phyloP scores from a whole-genome alignment of 129 eudicot species.

The Silybum marianum region DNA sequence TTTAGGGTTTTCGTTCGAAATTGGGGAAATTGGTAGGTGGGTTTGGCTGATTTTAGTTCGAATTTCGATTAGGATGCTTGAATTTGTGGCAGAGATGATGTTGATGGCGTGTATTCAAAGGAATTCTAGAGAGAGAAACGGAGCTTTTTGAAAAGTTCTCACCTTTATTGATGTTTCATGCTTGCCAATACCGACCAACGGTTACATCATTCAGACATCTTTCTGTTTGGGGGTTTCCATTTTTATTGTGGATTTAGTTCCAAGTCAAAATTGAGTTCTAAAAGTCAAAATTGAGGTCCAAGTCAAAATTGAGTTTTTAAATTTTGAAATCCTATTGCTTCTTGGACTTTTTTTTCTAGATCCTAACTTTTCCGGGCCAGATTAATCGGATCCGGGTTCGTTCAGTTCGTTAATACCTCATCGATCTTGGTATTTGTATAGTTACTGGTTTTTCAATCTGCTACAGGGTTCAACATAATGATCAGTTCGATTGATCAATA shows the following conservation, averaged over 20 bases:
- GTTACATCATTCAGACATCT: conserved; percentile 13
- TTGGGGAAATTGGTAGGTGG: conserved; percentile 4
- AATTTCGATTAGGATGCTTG: conserved; percentile 20
- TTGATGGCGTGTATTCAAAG: conserved; percentile 43
- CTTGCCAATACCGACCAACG: conserved; percentile 6
- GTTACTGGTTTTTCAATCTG: too few relatives aligned
- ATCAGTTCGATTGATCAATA: too few relatives aligned
- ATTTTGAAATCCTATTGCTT: neutral
- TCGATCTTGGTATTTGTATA: too few relatives aligned
- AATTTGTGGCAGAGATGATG: conserved; percentile 32
- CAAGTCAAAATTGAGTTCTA: conserved; percentile 19
- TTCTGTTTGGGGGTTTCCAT: conserved; percentile 1
- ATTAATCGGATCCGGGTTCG: neutral
- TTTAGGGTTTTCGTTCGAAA: conserved; percentile 14
- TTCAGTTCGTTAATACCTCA: neutral
- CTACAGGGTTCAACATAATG: too few relatives aligned
- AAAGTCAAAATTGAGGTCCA: neutral
- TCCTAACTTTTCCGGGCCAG: neutral
- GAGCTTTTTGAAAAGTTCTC: conserved; percentile 25
- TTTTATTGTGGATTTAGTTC: conserved; percentile 15
- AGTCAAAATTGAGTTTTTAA: neutral
- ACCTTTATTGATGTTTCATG: conserved; percentile 9
- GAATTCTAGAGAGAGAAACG: conserved; percentile 12
- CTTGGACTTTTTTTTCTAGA: neutral
- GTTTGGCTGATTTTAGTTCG: conserved; percentile 14